Conservation (phyloP, 129 eudicot species). For the Tanacetum coccineum region DNA sequence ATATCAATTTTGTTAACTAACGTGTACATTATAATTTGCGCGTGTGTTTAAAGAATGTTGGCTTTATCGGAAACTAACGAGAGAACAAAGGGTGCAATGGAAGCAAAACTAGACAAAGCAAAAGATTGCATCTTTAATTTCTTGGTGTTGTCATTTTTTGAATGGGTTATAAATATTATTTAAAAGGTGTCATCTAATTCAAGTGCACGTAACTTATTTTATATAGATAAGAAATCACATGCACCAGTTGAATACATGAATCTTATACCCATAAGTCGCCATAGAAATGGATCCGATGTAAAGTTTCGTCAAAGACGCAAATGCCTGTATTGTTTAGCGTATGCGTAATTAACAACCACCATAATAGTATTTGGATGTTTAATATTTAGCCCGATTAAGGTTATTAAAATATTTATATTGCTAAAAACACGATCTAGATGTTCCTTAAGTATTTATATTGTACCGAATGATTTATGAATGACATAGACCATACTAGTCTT, state of each 20-base stretch:
- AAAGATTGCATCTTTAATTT: slow-evolving; percentile 19
- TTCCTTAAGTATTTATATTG: no score
- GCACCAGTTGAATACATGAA: neutral
- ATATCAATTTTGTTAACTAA: no score
- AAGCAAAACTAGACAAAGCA: slow-evolving; percentile 22
- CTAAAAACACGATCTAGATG: no score
- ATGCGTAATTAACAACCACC: neutral
- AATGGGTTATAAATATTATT: neutral
- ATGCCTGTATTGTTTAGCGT: neutral
- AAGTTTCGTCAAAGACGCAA: neutral
- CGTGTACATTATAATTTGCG: neutral
- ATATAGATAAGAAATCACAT: neutral
- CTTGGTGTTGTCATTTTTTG: neutral
- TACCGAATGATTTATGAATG: no score
- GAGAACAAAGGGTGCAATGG: slow-evolving; percentile 4
- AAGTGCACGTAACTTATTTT: neutral
- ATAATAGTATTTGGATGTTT: neutral
- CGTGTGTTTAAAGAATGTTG: slow-evolving; percentile 8
- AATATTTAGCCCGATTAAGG: no score
- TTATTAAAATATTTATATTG: no score
- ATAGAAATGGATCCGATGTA: neutral
- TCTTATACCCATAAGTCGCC: neutral
- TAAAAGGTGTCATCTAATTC: neutral
- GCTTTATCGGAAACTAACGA: slow-evolving; percentile 10
- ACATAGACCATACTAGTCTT: no score